Percentiles rank a stretch among this genome's conserved stretches.
phyloP scores from a whole-genome alignment of 2,329 filamentous ascomycete species.

The Monilinia polystroma region DNA sequence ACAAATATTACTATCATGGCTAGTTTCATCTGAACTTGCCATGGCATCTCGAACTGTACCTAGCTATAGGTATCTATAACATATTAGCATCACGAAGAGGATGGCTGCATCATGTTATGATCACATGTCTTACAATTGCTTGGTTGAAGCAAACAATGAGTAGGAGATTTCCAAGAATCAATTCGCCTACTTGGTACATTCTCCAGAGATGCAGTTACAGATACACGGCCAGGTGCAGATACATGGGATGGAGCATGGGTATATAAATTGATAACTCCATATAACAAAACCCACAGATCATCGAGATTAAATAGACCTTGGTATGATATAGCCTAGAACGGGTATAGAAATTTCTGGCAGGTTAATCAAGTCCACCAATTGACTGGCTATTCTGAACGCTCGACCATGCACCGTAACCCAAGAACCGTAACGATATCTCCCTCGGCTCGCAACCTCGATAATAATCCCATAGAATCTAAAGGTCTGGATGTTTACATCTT shows the following conservation, averaged over 20 bases:
- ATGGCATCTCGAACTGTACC: conserved; percentile 9
- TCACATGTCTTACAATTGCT: conserved; percentile 24
- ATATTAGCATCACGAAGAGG: conserved; percentile 17
- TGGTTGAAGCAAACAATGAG: neutral
- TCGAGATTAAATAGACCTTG: conserved; percentile 11
- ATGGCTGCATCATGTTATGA: conserved; percentile 21
- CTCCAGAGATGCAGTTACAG: conserved; percentile 10
- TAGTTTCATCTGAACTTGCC: conserved; percentile 21
- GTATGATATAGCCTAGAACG: neutral
- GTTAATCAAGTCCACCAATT: neutral
- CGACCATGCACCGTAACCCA: conserved; percentile 4
- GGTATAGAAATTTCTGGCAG: neutral
- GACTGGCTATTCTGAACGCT: neutral
- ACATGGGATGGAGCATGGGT: conserved; percentile 8
- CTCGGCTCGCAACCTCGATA: neutral
- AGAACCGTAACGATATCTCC: neutral
- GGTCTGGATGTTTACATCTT: neutral
- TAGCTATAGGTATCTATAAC: conserved; percentile 2
- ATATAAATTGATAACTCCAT: conserved; percentile 18
- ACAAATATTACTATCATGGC: conserved; percentile 10
- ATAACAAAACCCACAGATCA: conserved; percentile 22
- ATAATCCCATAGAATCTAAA: neutral
- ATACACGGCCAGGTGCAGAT: conserved; percentile 1
- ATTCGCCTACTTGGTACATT: neutral
- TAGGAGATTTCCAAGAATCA: neutral